Base-by-base conservation (phyloP, 495 filamentous ascomycete species). In the Penicillium silybi region DNA sequence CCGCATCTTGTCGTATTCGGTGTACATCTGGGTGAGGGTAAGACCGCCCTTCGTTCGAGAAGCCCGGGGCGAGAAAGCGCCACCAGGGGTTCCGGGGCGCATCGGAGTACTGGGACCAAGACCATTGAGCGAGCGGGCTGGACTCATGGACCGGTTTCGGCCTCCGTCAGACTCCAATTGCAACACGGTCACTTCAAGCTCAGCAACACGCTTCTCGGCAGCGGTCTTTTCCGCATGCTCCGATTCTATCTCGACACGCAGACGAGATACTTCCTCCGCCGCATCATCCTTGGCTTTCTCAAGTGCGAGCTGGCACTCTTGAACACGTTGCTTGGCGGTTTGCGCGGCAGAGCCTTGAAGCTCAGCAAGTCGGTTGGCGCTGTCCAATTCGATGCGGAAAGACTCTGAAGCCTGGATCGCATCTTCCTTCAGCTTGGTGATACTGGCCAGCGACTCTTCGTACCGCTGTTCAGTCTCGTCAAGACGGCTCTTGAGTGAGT, bases 381-480 rank as follows among this genome's bases (percentile, higher is more conserved):
- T 85, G 34, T 95, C 89, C 16, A 95, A 72, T 61, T 96, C 91
- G 39, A 89, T 83, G 44, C 83, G 76, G 73, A 92, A 95, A 41
- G 84, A 83, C 63, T 97, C 88, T 45, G 92, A 84, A 23, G 85
- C 79, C 47, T 85, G 81, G 4, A 87, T 83, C 6, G 85, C 84
- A 23, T 87, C 85, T 62, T 96, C 91, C 63, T 92, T 85, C 16
- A 97, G 75, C 57, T 90, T 84, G 52, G 95, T 88, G 26, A 96
- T 87, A 56, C 79, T 88, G 11, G 77, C 73, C 32, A 96, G 77
- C 10, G 87, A 81, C 39, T 97, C 88, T 48, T 97, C 89, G 1
- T 86, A 85, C 65, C 95, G 95, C 46, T 85, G 84, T 54, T 89
- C 86, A 0, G 92, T 75, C 52, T 96, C 92, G 19, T 91, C 87